Conservation (phyloP, 768 basidiomycete genomes). For the Kwoniella sp. region DNA sequence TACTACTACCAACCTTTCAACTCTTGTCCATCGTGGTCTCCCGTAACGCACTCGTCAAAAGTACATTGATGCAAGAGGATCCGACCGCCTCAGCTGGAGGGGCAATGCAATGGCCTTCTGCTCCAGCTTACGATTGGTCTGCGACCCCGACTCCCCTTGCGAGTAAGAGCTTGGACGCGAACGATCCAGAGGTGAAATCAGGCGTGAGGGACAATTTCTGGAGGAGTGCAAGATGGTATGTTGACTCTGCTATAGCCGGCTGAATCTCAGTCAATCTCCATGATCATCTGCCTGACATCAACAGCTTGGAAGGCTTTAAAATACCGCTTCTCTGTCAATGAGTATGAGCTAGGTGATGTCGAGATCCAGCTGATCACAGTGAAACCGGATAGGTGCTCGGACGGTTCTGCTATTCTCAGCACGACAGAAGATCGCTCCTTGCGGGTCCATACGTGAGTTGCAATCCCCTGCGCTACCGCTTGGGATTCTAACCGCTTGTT, state of each 20-base stretch:
- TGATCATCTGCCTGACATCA: no score
- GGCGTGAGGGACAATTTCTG: slow-evolving; percentile 60
- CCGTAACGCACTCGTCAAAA: neutral
- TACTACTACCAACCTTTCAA: neutral
- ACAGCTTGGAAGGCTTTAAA: no score
- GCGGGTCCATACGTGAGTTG: slow-evolving; percentile 62
- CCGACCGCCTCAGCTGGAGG: neutral
- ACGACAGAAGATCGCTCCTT: slow-evolving; percentile 73
- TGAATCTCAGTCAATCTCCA: no score
- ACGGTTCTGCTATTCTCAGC: slow-evolving; percentile 69
- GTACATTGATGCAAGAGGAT: neutral
- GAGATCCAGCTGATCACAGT: no score
- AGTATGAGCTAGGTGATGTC: no score
- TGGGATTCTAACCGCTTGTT: no score
- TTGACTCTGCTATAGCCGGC: slow-evolving; percentile 6
- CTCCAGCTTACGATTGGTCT: slow-evolving; percentile 27
- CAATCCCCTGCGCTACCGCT: no score
- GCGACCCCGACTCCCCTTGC: neutral
- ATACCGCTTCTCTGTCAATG: no score
- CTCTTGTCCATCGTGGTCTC: neutral
- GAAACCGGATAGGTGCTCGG: slow-evolving; percentile 71
- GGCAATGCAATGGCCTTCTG: slow-evolving; percentile 19
- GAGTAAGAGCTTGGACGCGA: slow-evolving; percentile 11
- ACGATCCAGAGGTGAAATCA: neutral
- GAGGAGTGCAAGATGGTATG: slow-evolving; percentile 64